These are phyloP conservation scores for Aspergillus heteromorphus DNA, from an alignment of 495 filamentous ascomycete species.

Conservation along the genomic window DNA sequence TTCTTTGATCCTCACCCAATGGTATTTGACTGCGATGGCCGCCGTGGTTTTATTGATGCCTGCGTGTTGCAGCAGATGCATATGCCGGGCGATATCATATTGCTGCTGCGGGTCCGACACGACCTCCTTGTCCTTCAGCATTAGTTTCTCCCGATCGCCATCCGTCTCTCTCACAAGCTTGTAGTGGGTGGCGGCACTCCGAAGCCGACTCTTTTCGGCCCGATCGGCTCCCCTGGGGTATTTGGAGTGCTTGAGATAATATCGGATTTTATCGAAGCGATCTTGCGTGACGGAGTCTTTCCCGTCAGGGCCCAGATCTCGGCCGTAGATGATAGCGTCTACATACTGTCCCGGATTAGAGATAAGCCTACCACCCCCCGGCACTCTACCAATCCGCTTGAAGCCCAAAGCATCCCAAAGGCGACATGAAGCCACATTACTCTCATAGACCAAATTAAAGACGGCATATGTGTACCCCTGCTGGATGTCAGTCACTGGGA, in stretches of 20 bases:
- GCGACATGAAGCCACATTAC: slow-evolving; percentile 87
- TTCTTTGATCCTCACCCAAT: slow-evolving; percentile 99
- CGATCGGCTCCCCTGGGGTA: slow-evolving; percentile 92
- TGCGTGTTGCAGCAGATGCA: slow-evolving; percentile 75
- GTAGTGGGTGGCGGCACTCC: slow-evolving; percentile 94
- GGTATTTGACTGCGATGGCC: slow-evolving; percentile 86
- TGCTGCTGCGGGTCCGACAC: slow-evolving; percentile 86
- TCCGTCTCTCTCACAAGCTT: slow-evolving; percentile 55
- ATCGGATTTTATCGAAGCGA: slow-evolving; percentile 96
- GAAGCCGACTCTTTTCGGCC: slow-evolving; percentile 88
- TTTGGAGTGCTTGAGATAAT: slow-evolving; percentile 90
- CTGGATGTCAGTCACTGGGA: slow-evolving; percentile 2
- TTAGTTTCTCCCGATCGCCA: slow-evolving; percentile 65
- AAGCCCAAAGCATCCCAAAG: slow-evolving; percentile 99
- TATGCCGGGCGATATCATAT: slow-evolving; percentile 76
- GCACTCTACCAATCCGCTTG: slow-evolving; percentile 90
- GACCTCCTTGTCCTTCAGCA: slow-evolving; percentile 98
- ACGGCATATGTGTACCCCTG: slow-evolving; percentile 92
- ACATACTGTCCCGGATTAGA: slow-evolving; percentile 75
- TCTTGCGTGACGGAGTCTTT: slow-evolving; percentile 93
- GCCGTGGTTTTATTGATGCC: slow-evolving; percentile 99
- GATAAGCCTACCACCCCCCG: slow-evolving; percentile 78
- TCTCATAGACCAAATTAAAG: slow-evolving; percentile 98
- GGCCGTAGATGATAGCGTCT: slow-evolving; percentile 95
- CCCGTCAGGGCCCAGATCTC: slow-evolving; percentile 70